These are phyloP conservation scores for Starmerella asiatica DNA, from an alignment of 805 yeast species.

Conservation along the genomic window DNA sequence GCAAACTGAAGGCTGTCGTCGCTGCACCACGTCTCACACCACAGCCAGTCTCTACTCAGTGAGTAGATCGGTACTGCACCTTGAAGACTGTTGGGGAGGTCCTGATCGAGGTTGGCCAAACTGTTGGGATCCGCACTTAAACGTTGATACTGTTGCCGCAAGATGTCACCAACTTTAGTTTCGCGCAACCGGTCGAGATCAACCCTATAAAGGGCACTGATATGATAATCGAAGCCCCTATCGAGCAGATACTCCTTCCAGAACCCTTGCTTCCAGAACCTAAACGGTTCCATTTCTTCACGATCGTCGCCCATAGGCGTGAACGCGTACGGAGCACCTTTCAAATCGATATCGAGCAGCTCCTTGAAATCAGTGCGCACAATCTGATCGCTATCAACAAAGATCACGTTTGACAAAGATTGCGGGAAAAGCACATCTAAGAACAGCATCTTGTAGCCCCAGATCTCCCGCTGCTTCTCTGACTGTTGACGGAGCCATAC, in stretches of 20 bases:
- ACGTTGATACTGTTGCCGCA: slow-evolving; percentile 74
- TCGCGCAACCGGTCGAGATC: slow-evolving; percentile 57
- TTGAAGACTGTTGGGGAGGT: slow-evolving; percentile 82
- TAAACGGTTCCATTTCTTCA: slow-evolving; percentile 63
- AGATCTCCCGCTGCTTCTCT: slow-evolving; percentile 63
- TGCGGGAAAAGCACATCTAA: slow-evolving; percentile 80
- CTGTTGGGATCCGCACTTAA: slow-evolving; percentile 69
- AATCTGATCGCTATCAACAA: slow-evolving; percentile 77
- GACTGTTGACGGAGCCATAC: slow-evolving; percentile 69
- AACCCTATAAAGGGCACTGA: slow-evolving; percentile 72
- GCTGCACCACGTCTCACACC: slow-evolving; percentile 91
- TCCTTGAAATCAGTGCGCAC: slow-evolving; percentile 64
- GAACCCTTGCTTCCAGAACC: slow-evolving; percentile 90
- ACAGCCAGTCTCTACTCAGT: slow-evolving; percentile 70
- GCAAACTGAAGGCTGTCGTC: slow-evolving; percentile 49
- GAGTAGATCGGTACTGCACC: slow-evolving; percentile 50
- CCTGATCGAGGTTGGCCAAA: slow-evolving; percentile 76
- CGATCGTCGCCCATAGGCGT: slow-evolving; percentile 80
- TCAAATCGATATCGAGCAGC: slow-evolving; percentile 50
- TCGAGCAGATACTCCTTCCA: slow-evolving; percentile 57
- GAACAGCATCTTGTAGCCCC: slow-evolving; percentile 82
- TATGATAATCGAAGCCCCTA: slow-evolving; percentile 46
- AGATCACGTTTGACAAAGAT: slow-evolving; percentile 57
- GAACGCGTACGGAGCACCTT: slow-evolving; percentile 76
- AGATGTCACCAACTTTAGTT: slow-evolving; percentile 58